Conservation (phyloP, 805 yeast genomes). For the Spathaspora sp. region DNA sequence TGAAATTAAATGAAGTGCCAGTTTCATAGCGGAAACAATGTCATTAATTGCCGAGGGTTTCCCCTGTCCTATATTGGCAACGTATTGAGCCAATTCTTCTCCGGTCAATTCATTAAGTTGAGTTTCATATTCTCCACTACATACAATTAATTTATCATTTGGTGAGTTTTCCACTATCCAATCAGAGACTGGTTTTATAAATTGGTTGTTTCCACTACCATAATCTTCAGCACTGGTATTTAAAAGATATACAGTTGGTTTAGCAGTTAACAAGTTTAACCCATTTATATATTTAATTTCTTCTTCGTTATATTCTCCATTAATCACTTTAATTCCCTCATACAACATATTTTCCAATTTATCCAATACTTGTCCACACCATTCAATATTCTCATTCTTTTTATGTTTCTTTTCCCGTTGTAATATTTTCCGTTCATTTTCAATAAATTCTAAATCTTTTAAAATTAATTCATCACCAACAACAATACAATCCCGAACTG, state of each 20-base stretch:
- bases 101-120: conserved; percentile 26
- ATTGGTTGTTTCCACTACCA: conserved; percentile 48
- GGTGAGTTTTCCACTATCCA: conserved; percentile 74
- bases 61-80: conserved; percentile 25
- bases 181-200: conserved; percentile 44
- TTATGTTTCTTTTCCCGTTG: conserved; percentile 25
- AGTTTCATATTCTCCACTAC: conserved; percentile 50
- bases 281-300: conserved; percentile 68
- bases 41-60: conserved; percentile 51
- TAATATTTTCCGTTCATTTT: conserved; percentile 30
- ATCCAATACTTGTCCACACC: conserved; percentile 22
- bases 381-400: conserved; percentile 27
- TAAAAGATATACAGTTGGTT: conserved; percentile 77
- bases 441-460: conserved; percentile 62
- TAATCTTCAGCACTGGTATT: conserved; percentile 75
- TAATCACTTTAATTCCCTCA: conserved; percentile 58
- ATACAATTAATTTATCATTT: conserved; percentile 38
- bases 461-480: conserved; percentile 60
- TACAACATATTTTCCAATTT: conserved; percentile 31
- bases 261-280: conserved; percentile 76
- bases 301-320: conserved; percentile 41
- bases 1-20: conserved; percentile 66
- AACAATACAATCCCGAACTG: conserved; percentile 58
- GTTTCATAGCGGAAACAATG: conserved; percentile 64
- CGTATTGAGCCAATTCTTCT: conserved; percentile 14